These are phyloP conservation scores for Saksenaea oblongispora DNA, from an alignment of 371 early-diverging fungal species.

Conservation along the genomic window DNA sequence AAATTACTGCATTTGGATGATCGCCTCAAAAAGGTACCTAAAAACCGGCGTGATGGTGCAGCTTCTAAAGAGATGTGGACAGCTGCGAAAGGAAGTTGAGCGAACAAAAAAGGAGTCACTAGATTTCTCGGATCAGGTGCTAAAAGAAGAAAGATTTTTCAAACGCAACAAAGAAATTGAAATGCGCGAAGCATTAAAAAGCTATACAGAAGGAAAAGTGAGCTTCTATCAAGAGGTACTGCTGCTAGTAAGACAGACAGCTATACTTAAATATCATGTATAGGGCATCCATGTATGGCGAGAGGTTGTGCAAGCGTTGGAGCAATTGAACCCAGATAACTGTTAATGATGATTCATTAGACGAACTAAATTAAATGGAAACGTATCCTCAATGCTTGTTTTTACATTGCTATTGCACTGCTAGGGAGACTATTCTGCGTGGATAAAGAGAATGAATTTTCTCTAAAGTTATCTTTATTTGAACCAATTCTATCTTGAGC, in stretches of 20 bases:
- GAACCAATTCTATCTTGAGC: no score
- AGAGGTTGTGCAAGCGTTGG: constrained; percentile 63
- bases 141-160: constrained; percentile 81
- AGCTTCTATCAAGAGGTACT: constrained; percentile 78
- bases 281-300: constrained; percentile 67
- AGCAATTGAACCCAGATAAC: constrained; percentile 20
- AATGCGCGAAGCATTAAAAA: constrained; percentile 71
- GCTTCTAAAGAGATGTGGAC: not conserved
- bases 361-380: not conserved
- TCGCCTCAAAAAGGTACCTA: constrained; percentile 72
- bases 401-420: not conserved
- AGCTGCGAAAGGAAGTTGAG: constrained; percentile 84
- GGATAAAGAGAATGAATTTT: no score
- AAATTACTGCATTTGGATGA: constrained; percentile 72
- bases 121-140: constrained; percentile 79
- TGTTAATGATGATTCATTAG: not conserved
- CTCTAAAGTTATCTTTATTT: no score
- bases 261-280: not conserved
- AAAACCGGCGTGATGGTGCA: not conserved
- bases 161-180: constrained; percentile 77
- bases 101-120: constrained; percentile 68
- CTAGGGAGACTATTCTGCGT: no score
- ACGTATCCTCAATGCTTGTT: not conserved
- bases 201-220: constrained; percentile 75
- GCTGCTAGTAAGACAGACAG: not conserved